Evolutionary conservation across 805 yeast species (phyloP).

Genomic region (Torulaspora delbrueckii): DNA sequence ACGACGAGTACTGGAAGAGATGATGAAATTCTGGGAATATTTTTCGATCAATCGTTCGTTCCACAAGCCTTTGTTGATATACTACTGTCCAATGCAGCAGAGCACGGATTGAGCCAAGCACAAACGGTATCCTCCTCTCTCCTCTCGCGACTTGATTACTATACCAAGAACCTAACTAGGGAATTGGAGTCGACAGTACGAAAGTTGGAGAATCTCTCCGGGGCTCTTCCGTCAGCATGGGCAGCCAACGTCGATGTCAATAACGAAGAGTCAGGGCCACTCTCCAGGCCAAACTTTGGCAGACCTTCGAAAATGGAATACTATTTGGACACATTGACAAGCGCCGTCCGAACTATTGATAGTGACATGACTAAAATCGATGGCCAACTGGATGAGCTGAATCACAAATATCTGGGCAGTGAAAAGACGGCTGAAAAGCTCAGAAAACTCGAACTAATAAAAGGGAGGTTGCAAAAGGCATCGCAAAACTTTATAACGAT

Average conservation of each 20-base stretch:
- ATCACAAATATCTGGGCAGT: constrained; percentile 19
- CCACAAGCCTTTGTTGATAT: constrained; percentile 65
- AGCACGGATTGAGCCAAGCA: constrained; percentile 35
- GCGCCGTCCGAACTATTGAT: constrained; percentile 53
- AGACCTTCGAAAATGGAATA: constrained; percentile 60
- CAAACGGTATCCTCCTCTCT: constrained; percentile 48
- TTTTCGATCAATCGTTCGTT: constrained; percentile 60
- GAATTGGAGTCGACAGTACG: constrained; percentile 49
- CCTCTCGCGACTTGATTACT: constrained; percentile 56
- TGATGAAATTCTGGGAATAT: constrained; percentile 53
- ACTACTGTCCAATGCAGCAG: constrained; percentile 42
- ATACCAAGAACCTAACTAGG: constrained; percentile 52
- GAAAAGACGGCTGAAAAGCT: constrained; percentile 33
- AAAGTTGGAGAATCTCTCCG: constrained; percentile 46
- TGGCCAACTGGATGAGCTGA: constrained; percentile 24
- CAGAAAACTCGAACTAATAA: constrained; percentile 42
- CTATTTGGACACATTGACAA: constrained; percentile 55
- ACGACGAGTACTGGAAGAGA: constrained; percentile 6
- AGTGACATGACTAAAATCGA: constrained; percentile 41
- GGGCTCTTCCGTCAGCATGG: constrained; percentile 43
- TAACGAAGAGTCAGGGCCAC: constrained; percentile 15
- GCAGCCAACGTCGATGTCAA: constrained; percentile 14
- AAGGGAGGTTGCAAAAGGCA: constrained; percentile 44
- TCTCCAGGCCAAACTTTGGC: constrained; percentile 25
- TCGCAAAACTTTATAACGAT: constrained; percentile 44